A percentile compares a stretch with the other conserved stretches of the same genome.
phyloP scores from a whole-genome alignment of 1,284 basidiomycete species.

The Leccinum subrobustum region DNA sequence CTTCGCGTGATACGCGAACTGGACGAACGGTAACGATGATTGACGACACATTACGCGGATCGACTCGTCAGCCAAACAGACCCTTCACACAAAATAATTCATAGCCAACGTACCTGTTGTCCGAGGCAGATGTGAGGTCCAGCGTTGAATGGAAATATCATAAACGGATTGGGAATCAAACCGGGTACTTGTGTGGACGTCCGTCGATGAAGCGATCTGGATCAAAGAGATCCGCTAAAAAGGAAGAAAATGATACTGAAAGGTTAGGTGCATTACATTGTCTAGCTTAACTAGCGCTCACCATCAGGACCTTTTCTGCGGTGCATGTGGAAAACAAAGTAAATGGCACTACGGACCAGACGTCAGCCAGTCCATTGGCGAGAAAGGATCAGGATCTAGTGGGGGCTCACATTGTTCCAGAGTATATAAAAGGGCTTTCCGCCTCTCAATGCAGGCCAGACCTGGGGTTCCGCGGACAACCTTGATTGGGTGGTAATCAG shows the following conservation, averaged over 20 bases:
- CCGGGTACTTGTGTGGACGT: constrained; percentile 27
- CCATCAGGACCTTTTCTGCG: constrained; percentile 38
- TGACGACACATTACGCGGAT: background rate
- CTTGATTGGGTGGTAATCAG: constrained; percentile 23
- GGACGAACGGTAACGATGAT: background rate
- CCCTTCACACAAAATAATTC: background rate
- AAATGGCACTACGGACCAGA: constrained; percentile 17
- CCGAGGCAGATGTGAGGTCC: constrained; percentile 50
- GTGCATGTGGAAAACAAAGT: constrained; percentile 36
- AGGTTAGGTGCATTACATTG: background rate
- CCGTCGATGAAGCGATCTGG: constrained; percentile 51
- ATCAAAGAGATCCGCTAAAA: constrained; percentile 43
- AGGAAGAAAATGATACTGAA: background rate
- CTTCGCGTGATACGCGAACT: constrained; percentile 43
- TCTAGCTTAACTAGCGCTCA: constrained; percentile 7
- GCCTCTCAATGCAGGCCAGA: constrained; percentile 23
- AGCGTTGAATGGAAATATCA: constrained; percentile 50
- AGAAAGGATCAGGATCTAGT: background rate
- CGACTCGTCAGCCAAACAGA: background rate
- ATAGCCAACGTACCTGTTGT: constrained; percentile 36
- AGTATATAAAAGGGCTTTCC: constrained; percentile 26
- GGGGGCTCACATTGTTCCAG: constrained; percentile 18
- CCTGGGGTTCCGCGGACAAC: constrained; percentile 26
- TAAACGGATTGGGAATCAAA: constrained; percentile 36
- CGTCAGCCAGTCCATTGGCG: background rate